Percentiles rank a stretch among this genome's conserved stretches.
Conservation (phyloP, 148 eudicot species). For the Rheum nobile region DNA sequence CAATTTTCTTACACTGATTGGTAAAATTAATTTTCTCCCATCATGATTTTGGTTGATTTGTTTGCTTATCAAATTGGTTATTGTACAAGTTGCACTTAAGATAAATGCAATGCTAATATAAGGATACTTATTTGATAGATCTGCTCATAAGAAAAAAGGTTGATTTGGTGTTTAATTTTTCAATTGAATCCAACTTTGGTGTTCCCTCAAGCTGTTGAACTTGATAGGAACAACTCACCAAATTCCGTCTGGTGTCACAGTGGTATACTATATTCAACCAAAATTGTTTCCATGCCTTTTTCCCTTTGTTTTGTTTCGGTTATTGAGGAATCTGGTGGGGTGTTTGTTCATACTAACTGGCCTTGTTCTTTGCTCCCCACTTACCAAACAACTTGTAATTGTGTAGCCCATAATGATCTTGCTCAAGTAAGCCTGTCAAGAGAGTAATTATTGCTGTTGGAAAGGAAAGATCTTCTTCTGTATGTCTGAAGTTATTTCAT, state of each 20-base stretch:
- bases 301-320: slow-evolving; percentile 1
- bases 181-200: neutral
- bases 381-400: slow-evolving; percentile 1
- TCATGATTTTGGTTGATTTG: neutral
- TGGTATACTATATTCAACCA: neutral
- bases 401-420: slow-evolving; percentile 1
- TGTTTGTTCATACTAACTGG: neutral
- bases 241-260: neutral
- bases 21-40: neutral
- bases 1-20: neutral
- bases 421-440: slow-evolving; percentile 7
- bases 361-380: slow-evolving; percentile 6
- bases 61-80: neutral
- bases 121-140: neutral
- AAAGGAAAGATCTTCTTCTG: slow-evolving; percentile 4
- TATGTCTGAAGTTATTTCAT: neutral
- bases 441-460: slow-evolving; percentile 1
- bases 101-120: neutral
- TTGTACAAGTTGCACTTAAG: neutral
- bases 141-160: neutral
- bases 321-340: neutral
- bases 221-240: slow-evolving; percentile 5
- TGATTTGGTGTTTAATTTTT: neutral
- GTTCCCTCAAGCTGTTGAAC: neutral
- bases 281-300: neutral